These are phyloP conservation scores for Colletotrichum navitas DNA, from an alignment of 2,329 filamentous ascomycete species.

Conservation along the genomic window DNA sequence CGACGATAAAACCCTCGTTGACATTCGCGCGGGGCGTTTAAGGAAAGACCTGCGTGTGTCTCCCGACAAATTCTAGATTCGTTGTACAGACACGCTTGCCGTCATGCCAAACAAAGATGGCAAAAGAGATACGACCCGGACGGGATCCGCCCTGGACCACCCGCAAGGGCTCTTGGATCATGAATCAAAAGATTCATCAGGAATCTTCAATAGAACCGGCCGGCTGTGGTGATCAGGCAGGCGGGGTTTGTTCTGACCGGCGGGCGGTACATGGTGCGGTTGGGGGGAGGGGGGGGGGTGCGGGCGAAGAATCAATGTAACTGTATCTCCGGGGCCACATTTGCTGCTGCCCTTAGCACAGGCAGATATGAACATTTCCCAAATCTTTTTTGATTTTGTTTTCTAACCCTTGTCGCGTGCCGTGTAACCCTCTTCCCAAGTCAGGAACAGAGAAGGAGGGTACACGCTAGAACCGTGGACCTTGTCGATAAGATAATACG, in stretches of 20 bases:
- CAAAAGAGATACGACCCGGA: slow-evolving; percentile 10
- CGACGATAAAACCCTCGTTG: slow-evolving; percentile 13
- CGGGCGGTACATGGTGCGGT: background rate
- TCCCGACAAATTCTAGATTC: slow-evolving; percentile 6
- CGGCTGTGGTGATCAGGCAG: background rate
- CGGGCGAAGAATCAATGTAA: slow-evolving; percentile 30
- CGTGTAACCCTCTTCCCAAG: slow-evolving; percentile 1
- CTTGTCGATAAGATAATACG: slow-evolving; percentile 35
- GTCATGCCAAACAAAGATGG: slow-evolving; percentile 18
- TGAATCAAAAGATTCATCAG: slow-evolving; percentile 15
- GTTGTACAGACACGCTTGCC: background rate
- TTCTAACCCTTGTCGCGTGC: background rate
- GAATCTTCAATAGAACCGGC: background rate
- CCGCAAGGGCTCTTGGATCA: slow-evolving; percentile 11
- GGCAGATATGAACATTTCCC: slow-evolving; percentile 1
- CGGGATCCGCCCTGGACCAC: slow-evolving; percentile 17
- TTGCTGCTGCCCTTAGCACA: slow-evolving; percentile 23
- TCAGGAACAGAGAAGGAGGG: background rate
- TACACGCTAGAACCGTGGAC: background rate
- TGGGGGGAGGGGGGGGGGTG: no score
- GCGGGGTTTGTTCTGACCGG: background rate
- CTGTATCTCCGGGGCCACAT: slow-evolving; percentile 21
- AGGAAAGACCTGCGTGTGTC: slow-evolving; percentile 8
- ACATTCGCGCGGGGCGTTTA: slow-evolving; percentile 8
- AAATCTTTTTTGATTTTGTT: background rate